These are phyloP conservation scores for Penicillium longicatenatum DNA, from an alignment of 495 filamentous ascomycete genomes.

Conservation along the genomic window DNA sequence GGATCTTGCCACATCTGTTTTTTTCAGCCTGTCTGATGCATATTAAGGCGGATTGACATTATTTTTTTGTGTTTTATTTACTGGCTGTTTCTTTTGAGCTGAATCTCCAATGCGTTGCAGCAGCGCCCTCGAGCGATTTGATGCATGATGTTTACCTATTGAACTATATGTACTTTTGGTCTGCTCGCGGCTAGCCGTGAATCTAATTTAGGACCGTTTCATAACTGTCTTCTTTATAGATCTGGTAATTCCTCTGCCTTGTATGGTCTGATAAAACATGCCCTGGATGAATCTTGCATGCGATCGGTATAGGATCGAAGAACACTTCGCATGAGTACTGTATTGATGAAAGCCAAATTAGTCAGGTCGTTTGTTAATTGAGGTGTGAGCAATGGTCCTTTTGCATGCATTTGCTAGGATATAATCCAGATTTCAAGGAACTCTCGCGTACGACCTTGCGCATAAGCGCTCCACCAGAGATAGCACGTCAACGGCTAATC, in stretches of 20 bases:
- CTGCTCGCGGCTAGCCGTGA: slow-evolving; percentile 11
- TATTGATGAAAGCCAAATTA: neutral
- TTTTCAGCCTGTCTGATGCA: slow-evolving; percentile 24
- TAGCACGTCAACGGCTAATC: neutral
- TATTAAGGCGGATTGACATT: slow-evolving; percentile 24
- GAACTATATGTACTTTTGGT: slow-evolving; percentile 17
- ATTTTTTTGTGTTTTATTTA: slow-evolving; percentile 10
- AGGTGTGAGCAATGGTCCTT: no score
- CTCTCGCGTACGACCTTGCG: neutral
- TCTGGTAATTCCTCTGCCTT: neutral
- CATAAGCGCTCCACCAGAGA: neutral
- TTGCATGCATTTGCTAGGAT: no score
- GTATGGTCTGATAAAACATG: neutral
- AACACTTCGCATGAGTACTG: neutral
- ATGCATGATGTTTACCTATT: slow-evolving; percentile 19
- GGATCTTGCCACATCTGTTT: slow-evolving; percentile 10
- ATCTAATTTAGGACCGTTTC: neutral
- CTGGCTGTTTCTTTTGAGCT: slow-evolving; percentile 11
- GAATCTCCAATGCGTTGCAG: slow-evolving; percentile 12
- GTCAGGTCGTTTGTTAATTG: no score
- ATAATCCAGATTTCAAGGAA: neutral
- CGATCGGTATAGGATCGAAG: neutral
- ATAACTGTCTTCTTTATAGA: neutral
- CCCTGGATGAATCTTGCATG: no score
- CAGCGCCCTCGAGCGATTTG: slow-evolving; percentile 16